A percentile compares a stretch with the other conserved stretches of the same genome.
phyloP scores from a whole-genome alignment of 2,329 filamentous ascomycete species.

The Atkinsonella hypoxylon region DNA sequence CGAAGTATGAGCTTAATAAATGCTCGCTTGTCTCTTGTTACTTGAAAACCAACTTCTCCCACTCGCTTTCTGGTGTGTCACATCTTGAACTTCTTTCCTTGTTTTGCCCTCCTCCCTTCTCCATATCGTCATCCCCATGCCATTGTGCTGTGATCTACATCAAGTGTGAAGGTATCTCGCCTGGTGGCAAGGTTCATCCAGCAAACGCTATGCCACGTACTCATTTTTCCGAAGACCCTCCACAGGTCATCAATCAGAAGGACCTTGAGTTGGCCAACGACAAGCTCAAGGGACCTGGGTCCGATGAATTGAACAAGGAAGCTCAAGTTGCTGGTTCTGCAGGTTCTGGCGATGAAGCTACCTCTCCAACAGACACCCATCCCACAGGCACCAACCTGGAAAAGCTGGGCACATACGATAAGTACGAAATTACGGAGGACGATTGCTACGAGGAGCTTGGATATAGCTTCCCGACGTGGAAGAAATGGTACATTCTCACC shows the following conservation, averaged over 20 bases:
- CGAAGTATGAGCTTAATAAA: neutral
- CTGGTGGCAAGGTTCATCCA: neutral
- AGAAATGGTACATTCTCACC: slow-evolving; percentile 63
- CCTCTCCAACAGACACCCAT: slow-evolving; percentile 13
- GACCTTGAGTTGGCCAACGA: slow-evolving; percentile 25
- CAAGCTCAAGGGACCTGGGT: slow-evolving; percentile 21
- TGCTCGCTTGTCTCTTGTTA: neutral
- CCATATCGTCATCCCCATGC: neutral
- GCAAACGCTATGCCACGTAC: slow-evolving; percentile 16
- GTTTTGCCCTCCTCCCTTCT: neutral
- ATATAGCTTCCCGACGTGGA: slow-evolving; percentile 45
- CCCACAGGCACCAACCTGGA: slow-evolving; percentile 15
- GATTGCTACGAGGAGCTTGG: slow-evolving; percentile 57
- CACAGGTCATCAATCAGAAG: slow-evolving; percentile 23
- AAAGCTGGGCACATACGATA: slow-evolving; percentile 26
- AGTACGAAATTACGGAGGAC: slow-evolving; percentile 35
- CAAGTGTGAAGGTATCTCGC: neutral
- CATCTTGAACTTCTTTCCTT: too few species aligned
- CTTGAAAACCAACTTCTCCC: neutral
- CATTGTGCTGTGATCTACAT: neutral
- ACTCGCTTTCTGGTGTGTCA: neutral
- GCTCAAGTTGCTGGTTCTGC: slow-evolving; percentile 2
- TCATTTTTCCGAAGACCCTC: slow-evolving; percentile 24
- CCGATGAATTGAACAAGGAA: slow-evolving; percentile 2
- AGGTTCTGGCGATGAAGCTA: slow-evolving; percentile 7